phyloP scores from a whole-genome alignment of 129 eudicot species.

The Artemisia argyi region DNA sequence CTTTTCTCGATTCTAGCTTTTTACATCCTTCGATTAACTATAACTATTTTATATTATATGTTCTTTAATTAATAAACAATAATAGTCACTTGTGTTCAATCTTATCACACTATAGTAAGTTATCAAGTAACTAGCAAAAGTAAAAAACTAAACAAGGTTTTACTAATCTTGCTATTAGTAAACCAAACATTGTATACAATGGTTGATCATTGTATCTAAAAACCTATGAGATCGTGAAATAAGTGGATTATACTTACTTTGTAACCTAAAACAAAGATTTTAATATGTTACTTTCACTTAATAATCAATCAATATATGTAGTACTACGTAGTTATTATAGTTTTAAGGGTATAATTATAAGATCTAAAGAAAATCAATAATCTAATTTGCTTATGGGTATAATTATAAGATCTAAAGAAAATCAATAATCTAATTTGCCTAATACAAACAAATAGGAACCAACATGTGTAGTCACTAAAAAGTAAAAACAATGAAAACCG shows the following conservation, averaged over 20 bases:
- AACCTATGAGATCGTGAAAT: no score
- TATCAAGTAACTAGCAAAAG: no score
- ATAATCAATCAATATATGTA: no score
- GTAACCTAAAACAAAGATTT: no score
- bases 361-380: background rate
- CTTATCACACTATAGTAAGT: background rate
- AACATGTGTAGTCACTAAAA: conserved; percentile 18
- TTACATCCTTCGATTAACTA: conserved; percentile 8
- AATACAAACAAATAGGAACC: conserved; percentile 36
- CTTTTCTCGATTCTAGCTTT: conserved; percentile 34
- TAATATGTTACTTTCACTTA: no score
- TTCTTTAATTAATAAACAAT: background rate
- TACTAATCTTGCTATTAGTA: no score
- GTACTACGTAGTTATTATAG: background rate
- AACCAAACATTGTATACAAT: no score
- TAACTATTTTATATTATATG: background rate
- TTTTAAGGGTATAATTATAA: background rate
- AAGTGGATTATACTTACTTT: no score
- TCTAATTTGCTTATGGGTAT: conserved; percentile 20
- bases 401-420: background rate
- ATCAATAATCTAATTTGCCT: conserved; percentile 7
- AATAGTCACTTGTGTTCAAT: background rate
- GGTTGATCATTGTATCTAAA: no score
- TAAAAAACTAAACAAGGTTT: no score
- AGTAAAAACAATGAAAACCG: conserved; percentile 13